These are phyloP conservation scores for Syzygium oleosum DNA, from an alignment of 345 rosid species.

Conservation along the genomic window DNA sequence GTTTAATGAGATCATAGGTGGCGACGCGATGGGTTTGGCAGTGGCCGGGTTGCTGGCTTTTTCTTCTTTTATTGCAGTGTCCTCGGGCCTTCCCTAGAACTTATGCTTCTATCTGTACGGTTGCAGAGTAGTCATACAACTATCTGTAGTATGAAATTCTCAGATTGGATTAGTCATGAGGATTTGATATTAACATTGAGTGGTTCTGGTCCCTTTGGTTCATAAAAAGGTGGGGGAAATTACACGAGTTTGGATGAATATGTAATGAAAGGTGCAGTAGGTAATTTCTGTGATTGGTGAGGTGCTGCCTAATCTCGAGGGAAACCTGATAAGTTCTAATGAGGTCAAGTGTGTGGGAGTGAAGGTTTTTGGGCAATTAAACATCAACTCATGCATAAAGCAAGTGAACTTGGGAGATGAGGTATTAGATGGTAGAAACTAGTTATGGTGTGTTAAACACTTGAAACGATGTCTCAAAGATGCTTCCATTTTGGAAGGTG, in stretches of 20 bases:
- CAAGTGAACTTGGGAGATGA: neutral
- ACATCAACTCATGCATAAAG: neutral
- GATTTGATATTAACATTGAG: neutral
- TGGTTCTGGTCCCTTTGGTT: neutral
- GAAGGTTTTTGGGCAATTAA: neutral
- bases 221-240: neutral
- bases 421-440: neutral
- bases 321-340: neutral
- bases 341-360: neutral
- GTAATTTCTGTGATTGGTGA: neutral
- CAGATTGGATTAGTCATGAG: neutral
- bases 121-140: neutral
- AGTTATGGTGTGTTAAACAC: neutral
- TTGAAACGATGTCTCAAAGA: neutral
- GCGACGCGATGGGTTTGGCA: neutral
- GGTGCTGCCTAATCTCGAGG: neutral
- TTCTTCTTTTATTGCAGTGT: neutral
- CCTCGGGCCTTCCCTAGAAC: neutral
- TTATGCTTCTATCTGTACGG: neutral
- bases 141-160: neutral
- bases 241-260: neutral
- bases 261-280: neutral
- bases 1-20: neutral
- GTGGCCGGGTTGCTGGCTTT: neutral
- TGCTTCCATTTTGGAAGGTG: neutral